Base-by-base conservation (phyloP, 164 flowering plant genomes). In the Piper longum region DNA sequence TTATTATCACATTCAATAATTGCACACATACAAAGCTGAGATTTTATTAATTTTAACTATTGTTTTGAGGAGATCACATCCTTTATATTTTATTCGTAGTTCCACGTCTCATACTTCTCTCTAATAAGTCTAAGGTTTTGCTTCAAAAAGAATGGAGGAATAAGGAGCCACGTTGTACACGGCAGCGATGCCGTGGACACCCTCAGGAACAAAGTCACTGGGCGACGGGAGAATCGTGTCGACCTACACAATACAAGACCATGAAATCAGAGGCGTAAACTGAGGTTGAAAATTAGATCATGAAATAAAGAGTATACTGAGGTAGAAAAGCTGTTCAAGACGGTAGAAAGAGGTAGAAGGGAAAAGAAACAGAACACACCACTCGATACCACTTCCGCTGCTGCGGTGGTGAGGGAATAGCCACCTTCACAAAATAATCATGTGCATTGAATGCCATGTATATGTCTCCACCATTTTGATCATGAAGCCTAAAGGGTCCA, bases 361-460 rank as follows among this genome's bases (percentile, higher is more conserved):
- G 7, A 11, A 42, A 41, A 60, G 40, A 19, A 66, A 56, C 51
- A 60, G 57, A 76, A 55, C 85, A 79, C 70, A 90, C 97, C 95
- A 90, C 95, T 69, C 95, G 87, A 72, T 70, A 77, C 98, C 99
- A 87, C 39, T 61, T 73, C 73, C 79, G 75, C 57, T 73, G 72
- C 42, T 68, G 64, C 52, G 96, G 95, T 60, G 95, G 83, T 57
- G 89, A 65, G 36, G 99, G 92, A 58, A 90, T 68, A n/a, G 71
- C 51, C 64, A 72, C 82, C 71, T 79, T 74, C 44, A 90, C 82
- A 75, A 67, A 75, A 63, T 69, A 88, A 67, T 88, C 85, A 64
- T 87, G 99, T 56, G 99, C 88, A 73, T 90, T 93, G 76, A 93
- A 90, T 57, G 91, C 97, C 76, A 90, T 42, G 71, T 90, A 86